These are phyloP conservation scores for Calocera viscosa DNA, from an alignment of 768 basidiomycete species.

Conservation along the genomic window DNA sequence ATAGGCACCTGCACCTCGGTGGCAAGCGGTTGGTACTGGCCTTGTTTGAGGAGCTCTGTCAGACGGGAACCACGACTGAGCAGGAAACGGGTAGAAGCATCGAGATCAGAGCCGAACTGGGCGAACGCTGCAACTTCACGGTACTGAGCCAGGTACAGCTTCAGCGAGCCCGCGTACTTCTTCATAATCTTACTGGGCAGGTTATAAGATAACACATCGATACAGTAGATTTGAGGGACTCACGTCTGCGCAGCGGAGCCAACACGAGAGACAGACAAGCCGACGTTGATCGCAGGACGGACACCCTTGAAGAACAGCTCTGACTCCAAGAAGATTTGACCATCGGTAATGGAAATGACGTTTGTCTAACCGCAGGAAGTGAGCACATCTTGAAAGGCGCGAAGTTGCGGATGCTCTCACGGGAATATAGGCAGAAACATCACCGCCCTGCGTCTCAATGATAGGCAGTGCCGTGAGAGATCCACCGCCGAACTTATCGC, in stretches of 20 bases:
- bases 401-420: constrained; percentile 32
- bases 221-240: constrained; percentile 25
- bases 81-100: constrained; percentile 97
- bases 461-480: constrained; percentile 98
- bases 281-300: constrained; percentile 99
- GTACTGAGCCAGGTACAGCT: constrained; percentile 99
- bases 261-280: constrained; percentile 99
- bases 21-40: constrained; percentile 88
- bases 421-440: constrained; percentile 99
- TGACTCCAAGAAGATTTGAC: constrained; percentile 99
- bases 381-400: constrained; percentile 8
- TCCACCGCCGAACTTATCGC: constrained; percentile 95
- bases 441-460: constrained; percentile 99
- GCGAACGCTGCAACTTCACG: constrained; percentile 99
- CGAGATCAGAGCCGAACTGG: constrained; percentile 99
- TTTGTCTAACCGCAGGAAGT: constrained; percentile 31
- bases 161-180: constrained; percentile 99
- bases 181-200: constrained; percentile 87
- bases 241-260: constrained; percentile 99
- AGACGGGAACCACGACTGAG: constrained; percentile 95
- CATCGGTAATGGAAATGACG: constrained; percentile 99
- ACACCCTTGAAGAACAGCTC: constrained; percentile 99
- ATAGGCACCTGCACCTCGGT: constrained; percentile 97
- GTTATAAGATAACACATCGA: not conserved
- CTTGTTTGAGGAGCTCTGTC: constrained; percentile 95